Evolutionary conservation across 148 eudicot genomes (phyloP).

Genomic region (Rhododendron henanense): DNA sequence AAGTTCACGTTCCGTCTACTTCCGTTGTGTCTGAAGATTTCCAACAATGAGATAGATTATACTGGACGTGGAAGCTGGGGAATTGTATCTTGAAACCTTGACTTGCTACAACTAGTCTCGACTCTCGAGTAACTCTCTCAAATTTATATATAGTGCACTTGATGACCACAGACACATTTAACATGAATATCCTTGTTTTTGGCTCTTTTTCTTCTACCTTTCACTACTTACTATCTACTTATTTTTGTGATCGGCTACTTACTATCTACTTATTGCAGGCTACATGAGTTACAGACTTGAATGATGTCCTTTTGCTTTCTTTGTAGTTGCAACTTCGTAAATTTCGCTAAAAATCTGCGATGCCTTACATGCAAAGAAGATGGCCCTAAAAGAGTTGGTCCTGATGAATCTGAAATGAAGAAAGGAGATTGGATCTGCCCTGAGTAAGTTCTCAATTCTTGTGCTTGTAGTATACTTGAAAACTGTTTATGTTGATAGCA

Average conservation of each 20-base stretch:
- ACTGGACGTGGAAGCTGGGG: background rate
- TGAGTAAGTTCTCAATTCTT: conserved; percentile 35
- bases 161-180: background rate
- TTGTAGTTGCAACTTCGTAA: conserved; percentile 45
- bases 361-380: conserved; percentile 45
- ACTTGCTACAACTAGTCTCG: background rate
- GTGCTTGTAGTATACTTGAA: background rate
- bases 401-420: conserved; percentile 29
- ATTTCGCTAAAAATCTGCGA: conserved; percentile 34
- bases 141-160: background rate
- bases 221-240: background rate
- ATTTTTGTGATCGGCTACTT: no score
- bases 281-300: background rate
- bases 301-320: conserved; percentile 1
- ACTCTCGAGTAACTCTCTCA: background rate
- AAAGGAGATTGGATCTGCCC: conserved; percentile 61
- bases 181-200: background rate
- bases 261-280: background rate
- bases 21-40: background rate
- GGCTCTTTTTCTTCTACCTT: background rate
- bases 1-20: background rate
- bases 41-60: background rate
- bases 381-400: conserved; percentile 32
- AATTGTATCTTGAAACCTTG: background rate
- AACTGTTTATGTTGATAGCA: background rate